Evolutionary conservation across 2,329 filamentous ascomycete species (phyloP), one percentile per base, ranked within the genome.

Genomic region (Xylariales sp.): DNA sequence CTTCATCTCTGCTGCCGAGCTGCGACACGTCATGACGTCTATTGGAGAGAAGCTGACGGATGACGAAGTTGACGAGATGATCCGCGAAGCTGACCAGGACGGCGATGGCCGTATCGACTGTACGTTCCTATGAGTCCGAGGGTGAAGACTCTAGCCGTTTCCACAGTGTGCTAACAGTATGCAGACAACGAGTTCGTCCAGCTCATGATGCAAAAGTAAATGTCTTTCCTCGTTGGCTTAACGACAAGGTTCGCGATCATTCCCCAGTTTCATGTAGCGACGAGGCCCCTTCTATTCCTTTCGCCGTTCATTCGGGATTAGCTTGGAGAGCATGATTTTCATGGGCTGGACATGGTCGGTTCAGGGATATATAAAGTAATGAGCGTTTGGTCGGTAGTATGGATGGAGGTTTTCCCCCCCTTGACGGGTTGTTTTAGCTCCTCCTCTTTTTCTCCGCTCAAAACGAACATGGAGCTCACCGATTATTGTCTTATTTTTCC

Each of bases 161-260:
- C 13, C 13, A n/a, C n/a, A n/a, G n/a, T n/a, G n/a, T n/a, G n/a
- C n/a, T n/a, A n/a, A n/a, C n/a, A n/a, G n/a, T n/a, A n/a, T n/a
- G n/a, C 13, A 91, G 86, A 91, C 71, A 91, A 91, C 73, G 87
- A 93, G 68, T 93, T 93, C 60, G 87, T 93, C 54, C 87, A 93
- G 71, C 82, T 93, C 61, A 93, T 93, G 87, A 91, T 93, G 87
- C 87, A 93, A 77, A 91, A 91, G 76, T 91, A 87, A 74, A 63
- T 18, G 23, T 7, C 23, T 28, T 15, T n/a, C 15, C 33, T 13
- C 25, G 19, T 19, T n/a, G 24, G 34, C 29, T 27, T 15, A 23
- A 21, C 21, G 14, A 35, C 12, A 23, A 29, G 16, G 27, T 29
- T 34, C 18, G 19, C 24, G 20, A 29, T 33, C n/a, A n/a, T n/a